These are phyloP conservation scores for Coprinopsis strossmayeri DNA, from an alignment of 768 basidiomycete genomes.

Conservation along the genomic window DNA sequence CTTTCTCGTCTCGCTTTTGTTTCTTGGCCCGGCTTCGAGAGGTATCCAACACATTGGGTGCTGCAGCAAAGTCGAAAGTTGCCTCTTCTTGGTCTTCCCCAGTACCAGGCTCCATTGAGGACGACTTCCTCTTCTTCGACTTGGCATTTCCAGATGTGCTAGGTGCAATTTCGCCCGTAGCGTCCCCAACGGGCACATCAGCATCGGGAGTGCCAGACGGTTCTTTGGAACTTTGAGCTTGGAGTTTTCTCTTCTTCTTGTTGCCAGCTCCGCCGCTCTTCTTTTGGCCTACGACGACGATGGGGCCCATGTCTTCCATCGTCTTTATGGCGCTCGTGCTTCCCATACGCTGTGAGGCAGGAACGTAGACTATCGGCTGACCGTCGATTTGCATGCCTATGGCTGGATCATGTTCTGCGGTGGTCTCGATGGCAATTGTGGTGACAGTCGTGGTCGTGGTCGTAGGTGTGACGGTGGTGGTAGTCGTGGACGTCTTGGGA, in stretches of 20 bases:
- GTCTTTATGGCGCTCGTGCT: conserved; percentile 17
- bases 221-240: conserved; percentile 3
- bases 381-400: conserved; percentile 47
- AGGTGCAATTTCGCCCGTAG: not conserved
- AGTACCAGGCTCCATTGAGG: conserved; percentile 1
- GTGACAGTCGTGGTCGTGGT: conserved; percentile 9
- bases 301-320: conserved; percentile 59
- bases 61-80: conserved; percentile 62
- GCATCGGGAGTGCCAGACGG: not conserved
- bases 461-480: conserved; percentile 12
- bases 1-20: conserved; percentile 23
- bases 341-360: conserved; percentile 47
- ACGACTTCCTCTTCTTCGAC: conserved; percentile 14
- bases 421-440: conserved; percentile 5
- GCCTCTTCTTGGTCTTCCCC: conserved; percentile 26
- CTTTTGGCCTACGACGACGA: conserved; percentile 61
- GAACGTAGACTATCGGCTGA: conserved; percentile 60
- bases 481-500: conserved; percentile 6
- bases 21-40: conserved; percentile 31
- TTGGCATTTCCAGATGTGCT: not conserved
- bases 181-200: not conserved
- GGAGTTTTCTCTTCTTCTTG: conserved; percentile 10
- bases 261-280: not conserved
- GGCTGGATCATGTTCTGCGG: conserved; percentile 5
- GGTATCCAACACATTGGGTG: conserved; percentile 69